phyloP scores from a whole-genome alignment of 2,329 filamentous ascomycete genomes.

The Plectosphaerella cucumerina region DNA sequence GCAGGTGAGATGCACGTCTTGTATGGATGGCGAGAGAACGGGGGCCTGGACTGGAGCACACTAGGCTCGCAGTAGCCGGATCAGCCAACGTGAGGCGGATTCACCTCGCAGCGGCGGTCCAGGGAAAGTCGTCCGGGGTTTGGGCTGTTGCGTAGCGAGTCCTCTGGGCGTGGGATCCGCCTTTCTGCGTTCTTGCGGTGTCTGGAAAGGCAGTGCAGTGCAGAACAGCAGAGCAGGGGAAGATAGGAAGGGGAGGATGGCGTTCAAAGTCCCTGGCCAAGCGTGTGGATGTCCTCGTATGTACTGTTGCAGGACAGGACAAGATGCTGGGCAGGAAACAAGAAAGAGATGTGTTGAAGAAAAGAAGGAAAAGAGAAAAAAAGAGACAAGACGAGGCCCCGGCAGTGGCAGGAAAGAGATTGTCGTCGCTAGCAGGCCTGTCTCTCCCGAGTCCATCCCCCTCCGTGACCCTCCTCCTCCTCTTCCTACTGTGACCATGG shows the following conservation, averaged over 20 bases:
- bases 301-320: too few relatives aligned
- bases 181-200: too few relatives aligned
- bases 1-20: neutral
- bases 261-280: too few relatives aligned
- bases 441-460: neutral
- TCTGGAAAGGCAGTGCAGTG: too few relatives aligned
- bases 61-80: neutral
- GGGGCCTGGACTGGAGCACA: neutral
- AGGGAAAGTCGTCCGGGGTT: neutral
- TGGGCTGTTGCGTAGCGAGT: too few relatives aligned
- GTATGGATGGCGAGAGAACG: constrained; percentile 1
- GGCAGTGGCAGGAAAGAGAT: neutral
- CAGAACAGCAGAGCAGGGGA: too few relatives aligned
- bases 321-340: too few relatives aligned
- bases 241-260: too few relatives aligned
- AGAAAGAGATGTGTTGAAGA: neutral
- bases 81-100: neutral
- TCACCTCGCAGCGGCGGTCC: neutral
- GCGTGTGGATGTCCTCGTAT: too few relatives aligned
- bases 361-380: neutral
- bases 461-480: neutral
- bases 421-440: neutral
- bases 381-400: neutral
- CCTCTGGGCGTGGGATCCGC: too few relatives aligned
- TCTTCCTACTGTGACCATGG: neutral